Evolutionary conservation across 345 rosid genomes (phyloP).

Genomic region (Crucihimalaya himalaica): DNA sequence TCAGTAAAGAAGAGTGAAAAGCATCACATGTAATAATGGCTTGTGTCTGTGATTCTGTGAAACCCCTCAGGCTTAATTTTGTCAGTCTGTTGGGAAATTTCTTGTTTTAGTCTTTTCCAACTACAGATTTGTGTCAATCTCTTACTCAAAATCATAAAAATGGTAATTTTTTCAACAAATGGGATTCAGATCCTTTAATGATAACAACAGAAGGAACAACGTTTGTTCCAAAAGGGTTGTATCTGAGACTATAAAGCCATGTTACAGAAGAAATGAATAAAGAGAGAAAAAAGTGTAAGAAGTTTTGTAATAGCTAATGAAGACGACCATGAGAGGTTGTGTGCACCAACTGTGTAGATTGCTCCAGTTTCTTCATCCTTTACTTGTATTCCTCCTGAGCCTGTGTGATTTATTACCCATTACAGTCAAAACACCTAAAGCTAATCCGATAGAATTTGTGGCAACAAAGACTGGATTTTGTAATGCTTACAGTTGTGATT

Average conservation of each 20-base stretch:
- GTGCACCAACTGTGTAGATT: conserved; percentile 58
- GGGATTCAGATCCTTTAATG: not conserved
- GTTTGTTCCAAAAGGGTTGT: not conserved
- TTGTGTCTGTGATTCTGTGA: conserved; percentile 31
- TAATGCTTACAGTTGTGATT: conserved; percentile 76
- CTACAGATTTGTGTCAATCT: conserved; percentile 22
- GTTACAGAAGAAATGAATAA: conserved; percentile 45
- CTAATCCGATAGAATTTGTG: not conserved
- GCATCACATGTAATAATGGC: conserved; percentile 37
- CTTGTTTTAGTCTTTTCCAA: conserved; percentile 27
- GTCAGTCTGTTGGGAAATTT: conserved; percentile 31
- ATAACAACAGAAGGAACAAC: not conserved
- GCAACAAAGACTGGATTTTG: not conserved
- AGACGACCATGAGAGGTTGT: conserved; percentile 53
- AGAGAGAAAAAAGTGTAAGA: conserved; percentile 43
- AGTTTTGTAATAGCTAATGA: conserved; percentile 36
- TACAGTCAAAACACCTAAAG: conserved; percentile 1
- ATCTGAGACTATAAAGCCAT: conserved; percentile 37
- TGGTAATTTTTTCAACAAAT: conserved; percentile 1
- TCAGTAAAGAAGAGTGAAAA: conserved; percentile 39
- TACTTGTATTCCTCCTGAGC: conserved; percentile 72
- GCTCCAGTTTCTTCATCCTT: conserved; percentile 60
- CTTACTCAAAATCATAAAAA: not conserved
- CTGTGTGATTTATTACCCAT: conserved; percentile 38
- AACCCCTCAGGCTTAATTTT: conserved; percentile 34